phyloP scores from a whole-genome alignment of 1,139 yeast species.

The Taiozyma sp. region DNA sequence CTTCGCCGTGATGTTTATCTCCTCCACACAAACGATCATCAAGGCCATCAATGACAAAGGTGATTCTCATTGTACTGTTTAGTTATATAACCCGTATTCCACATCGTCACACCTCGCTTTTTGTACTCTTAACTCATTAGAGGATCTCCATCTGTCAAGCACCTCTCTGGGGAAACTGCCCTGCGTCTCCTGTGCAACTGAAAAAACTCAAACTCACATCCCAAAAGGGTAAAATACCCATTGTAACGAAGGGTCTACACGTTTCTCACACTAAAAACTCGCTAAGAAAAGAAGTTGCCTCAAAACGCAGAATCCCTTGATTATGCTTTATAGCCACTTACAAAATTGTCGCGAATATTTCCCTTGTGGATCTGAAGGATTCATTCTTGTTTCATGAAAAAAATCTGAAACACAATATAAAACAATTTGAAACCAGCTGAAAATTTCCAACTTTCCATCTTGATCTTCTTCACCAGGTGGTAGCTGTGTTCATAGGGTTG shows the following conservation, averaged over 20 bases:
- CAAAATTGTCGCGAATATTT: background rate
- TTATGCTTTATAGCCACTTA: no score
- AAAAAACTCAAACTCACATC: no score
- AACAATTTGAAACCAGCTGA: background rate
- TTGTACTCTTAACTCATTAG: no score
- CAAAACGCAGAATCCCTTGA: background rate
- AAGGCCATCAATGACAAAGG: slow-evolving; percentile 41
- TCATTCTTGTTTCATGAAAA: background rate
- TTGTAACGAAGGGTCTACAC: no score
- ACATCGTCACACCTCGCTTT: no score
- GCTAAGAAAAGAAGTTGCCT: background rate
- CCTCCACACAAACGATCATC: slow-evolving; percentile 68
- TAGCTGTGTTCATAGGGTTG: background rate
- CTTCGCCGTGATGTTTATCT: slow-evolving; percentile 65
- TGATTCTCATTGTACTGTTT: slow-evolving; percentile 37
- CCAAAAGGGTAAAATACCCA: no score
- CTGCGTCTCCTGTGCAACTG: no score
- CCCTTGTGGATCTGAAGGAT: background rate
- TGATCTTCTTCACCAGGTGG: background rate
- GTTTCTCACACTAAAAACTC: background rate
- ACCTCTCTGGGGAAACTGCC: no score
- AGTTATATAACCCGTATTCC: background rate
- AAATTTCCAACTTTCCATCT: background rate
- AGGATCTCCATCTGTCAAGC: no score
- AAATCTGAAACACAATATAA: background rate